Base-by-base conservation (phyloP, 495 filamentous ascomycete genomes). In the Neurospora sublineolata region DNA sequence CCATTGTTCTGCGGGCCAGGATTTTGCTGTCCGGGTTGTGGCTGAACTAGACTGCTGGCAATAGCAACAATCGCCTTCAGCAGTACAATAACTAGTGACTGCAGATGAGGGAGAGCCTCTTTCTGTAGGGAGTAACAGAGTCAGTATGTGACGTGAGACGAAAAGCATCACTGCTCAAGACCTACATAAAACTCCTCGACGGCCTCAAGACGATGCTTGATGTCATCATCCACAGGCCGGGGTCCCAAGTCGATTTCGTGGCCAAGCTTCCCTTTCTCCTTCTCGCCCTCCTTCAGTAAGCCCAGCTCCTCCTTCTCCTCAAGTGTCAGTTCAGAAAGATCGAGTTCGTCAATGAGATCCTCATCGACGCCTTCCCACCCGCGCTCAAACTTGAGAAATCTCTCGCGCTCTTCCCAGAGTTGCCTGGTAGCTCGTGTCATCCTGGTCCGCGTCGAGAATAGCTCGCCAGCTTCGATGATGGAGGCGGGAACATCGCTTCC, bases 81-180 rank as follows among this genome's bases (percentile, higher is more conserved):
- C 36, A 97, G 86, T 8, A 98, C 94, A 71, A 98, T 94, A 3
- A 97, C 91, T n/a, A 97, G 82, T 6, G 94, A 97, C 77, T 98
- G 95, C 4, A 99, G 83, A 79, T 97, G 88, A 1, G 94, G 91
- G 37, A 99, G 80, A 18, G 90, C 89, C 64, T 90, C 83, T 77
- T 85, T 82, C 93, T 97, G 75, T n/a, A 71, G 27, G 11, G 14
- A 36, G 2, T 64, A 64, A 27, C 0, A 64, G 37, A 60, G 30
- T 37, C 23, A 68, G 60, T 72, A 64, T 16, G 3, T 64, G 14
- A 9, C 27, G 14, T 18, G 27, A 39, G 75, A 83, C 44, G 82
- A 78, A 42, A 30, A 33, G 1, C 9, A 20, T 9, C 3, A 37
- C 11, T 7, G 8, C 1, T 37, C n/a, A 18, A 18, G 58, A 85